Base-by-base conservation (phyloP, 495 filamentous ascomycete species). In the Immersiella caudata region DNA sequence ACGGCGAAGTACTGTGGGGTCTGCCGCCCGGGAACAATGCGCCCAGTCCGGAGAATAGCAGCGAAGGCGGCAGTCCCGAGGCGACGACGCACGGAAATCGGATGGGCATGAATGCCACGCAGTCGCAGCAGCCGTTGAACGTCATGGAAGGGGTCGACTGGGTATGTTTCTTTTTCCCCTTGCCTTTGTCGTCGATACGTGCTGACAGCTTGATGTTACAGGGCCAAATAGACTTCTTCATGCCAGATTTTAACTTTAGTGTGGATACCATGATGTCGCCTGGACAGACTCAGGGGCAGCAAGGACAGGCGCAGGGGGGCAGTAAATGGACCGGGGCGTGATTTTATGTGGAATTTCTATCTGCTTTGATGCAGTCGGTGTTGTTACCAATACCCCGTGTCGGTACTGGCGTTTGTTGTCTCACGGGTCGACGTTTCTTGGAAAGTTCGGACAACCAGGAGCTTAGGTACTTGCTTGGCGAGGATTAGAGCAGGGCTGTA, bases 1-100 rank as follows among this genome's bases (percentile, higher is more conserved):
- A 83, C 60, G 79, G 81, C 9, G 80, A 82, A 57, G 80, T 72
- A 0, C 71, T 83, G 18, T 83, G 80, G 80, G 75, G 79, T 22
- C 33, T 82, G 9, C 78, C 80, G 20, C 24, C 56, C 3, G 52
- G 20, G 2, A 22, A 22, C 20, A 55, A 55, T n/a, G 3, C 24
- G n/a, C 21, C 2, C n/a, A 55, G 21, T 55, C 52, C 52, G n/a
- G 52, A 55, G n/a, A 55, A 8, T 26, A 22, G 52, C 52, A 26
- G 56, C 56, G 56, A 27, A 25, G 56, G 24, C n/a, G 26, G 56
- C 2, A 59, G 56, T 33, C 56, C 56, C 7, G 56, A 59, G 56
- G 26, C 16, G 14, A 33, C 25, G 7, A 55, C 21, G 24, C 52
- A 55, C n/a, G 52, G 6, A n/a, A 55, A 46, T 12, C 11, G 11